These are phyloP conservation scores for Phaeosphaeria sp. DNA, from an alignment of 2,329 filamentous ascomycete genomes.

Conservation along the genomic window DNA sequence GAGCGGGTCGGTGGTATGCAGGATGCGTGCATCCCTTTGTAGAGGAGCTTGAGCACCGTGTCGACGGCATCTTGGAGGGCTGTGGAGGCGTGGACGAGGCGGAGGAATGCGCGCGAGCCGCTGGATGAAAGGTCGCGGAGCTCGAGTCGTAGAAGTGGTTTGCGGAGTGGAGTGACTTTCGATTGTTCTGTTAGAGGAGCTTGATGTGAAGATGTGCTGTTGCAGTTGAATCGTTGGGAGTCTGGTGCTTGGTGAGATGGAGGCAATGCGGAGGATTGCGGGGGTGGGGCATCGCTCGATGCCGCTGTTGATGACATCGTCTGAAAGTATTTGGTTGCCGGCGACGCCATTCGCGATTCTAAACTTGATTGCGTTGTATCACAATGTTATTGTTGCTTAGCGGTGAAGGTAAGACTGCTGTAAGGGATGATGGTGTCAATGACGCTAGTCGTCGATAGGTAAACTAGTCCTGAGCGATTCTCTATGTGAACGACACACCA, in stretches of 20 bases:
- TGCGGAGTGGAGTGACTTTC: slow-evolving; percentile 38
- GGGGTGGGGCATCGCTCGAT: slow-evolving; percentile 24
- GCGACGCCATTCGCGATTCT: not conserved
- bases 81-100: slow-evolving; percentile 65
- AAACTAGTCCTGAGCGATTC: not conserved
- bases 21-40: slow-evolving; percentile 50
- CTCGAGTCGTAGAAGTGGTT: slow-evolving; percentile 55
- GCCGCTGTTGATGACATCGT: slow-evolving; percentile 2
- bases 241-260: slow-evolving; percentile 17
- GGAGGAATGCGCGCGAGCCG: slow-evolving; percentile 72
- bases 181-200: slow-evolving; percentile 2
- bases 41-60: slow-evolving; percentile 75
- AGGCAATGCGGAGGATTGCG: slow-evolving; percentile 38
- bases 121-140: slow-evolving; percentile 59
- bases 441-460: not conserved
- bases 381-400: not conserved
- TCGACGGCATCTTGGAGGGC: slow-evolving; percentile 69
- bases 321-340: not conserved
- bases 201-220: not conserved
- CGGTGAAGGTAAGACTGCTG: not conserved
- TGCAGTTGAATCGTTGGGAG: slow-evolving; percentile 1
- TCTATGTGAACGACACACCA: not conserved
- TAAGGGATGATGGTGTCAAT: not conserved
- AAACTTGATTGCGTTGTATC: not conserved
- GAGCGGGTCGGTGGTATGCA: slow-evolving; percentile 73